These are phyloP conservation scores for Cinnamomum micranthum DNA, from an alignment of 164 flowering plant species.

Conservation along the genomic window DNA sequence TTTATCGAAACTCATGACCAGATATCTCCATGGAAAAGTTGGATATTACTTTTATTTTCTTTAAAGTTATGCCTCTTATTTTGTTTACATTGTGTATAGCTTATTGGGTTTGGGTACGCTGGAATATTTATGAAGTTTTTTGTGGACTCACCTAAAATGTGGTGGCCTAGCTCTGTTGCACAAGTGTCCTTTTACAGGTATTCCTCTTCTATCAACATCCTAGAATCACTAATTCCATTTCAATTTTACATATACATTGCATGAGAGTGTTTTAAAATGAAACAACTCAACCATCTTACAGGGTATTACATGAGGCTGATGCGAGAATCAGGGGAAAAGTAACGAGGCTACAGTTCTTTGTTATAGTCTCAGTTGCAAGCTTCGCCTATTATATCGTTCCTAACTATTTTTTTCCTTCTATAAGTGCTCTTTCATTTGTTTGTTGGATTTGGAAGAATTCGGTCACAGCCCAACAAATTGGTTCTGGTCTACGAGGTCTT, in stretches of 20 bases:
- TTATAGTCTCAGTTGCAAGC: slow-evolving; percentile 39
- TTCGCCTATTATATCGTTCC: slow-evolving; percentile 32
- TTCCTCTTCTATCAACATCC: neutral
- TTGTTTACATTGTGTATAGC: neutral
- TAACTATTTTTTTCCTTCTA: slow-evolving; percentile 44
- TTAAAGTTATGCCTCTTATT: neutral
- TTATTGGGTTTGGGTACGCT: neutral
- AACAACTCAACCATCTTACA: neutral
- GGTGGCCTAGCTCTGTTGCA: neutral
- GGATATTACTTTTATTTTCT: too few relatives aligned
- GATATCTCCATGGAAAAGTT: too few relatives aligned
- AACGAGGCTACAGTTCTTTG: slow-evolving; percentile 60
- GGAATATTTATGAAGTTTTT: slow-evolving; percentile 1
- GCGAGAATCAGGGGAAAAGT: slow-evolving; percentile 31
- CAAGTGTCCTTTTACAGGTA: slow-evolving; percentile 1
- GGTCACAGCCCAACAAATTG: slow-evolving; percentile 40
- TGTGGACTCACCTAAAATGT: slow-evolving; percentile 4
- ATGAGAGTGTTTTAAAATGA: neutral
- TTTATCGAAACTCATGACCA: too few relatives aligned
- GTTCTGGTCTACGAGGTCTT: slow-evolving; percentile 50
- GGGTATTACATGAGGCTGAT: slow-evolving; percentile 58
- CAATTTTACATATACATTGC: neutral
- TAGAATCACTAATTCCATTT: neutral
- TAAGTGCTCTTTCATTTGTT: slow-evolving; percentile 45
- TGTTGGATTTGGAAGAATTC: slow-evolving; percentile 52